These are phyloP conservation scores for Trichophyton verrucosum DNA, from an alignment of 2,329 filamentous ascomycete genomes.

Conservation along the genomic window DNA sequence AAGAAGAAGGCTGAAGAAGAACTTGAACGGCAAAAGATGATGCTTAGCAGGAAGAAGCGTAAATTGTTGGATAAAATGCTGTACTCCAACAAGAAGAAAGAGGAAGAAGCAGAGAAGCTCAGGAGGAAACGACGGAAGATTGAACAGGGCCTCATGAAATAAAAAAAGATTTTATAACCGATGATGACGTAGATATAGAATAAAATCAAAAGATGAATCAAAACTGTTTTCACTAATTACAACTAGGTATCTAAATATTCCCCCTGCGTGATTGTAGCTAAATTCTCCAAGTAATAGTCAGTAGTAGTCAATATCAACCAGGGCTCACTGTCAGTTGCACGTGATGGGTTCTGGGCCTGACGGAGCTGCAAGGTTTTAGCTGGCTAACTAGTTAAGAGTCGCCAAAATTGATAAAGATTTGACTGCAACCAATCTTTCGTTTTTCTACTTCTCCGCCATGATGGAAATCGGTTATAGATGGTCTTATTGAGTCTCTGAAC, in stretches of 20 bases:
- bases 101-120: slow-evolving; percentile 75
- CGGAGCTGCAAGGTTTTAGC: too few species aligned
- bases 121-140: slow-evolving; percentile 81
- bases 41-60: slow-evolving; percentile 95
- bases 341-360: background rate
- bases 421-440: background rate
- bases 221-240: background rate
- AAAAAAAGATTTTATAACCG: slow-evolving; percentile 12
- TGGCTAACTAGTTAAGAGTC: too few species aligned
- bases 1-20: slow-evolving; percentile 67
- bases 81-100: slow-evolving; percentile 88
- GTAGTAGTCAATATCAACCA: too few species aligned
- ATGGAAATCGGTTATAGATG: background rate
- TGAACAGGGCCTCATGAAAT: slow-evolving; percentile 44
- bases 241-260: too few species aligned
- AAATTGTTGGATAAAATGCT: slow-evolving; percentile 97
- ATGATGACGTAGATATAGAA: background rate
- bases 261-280: too few species aligned
- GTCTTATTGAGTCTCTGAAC: background rate
- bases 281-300: too few species aligned
- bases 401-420: background rate
- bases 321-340: background rate
- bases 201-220: background rate
- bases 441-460: background rate
- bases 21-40: slow-evolving; percentile 85